Base-by-base conservation (phyloP, 2,329 filamentous ascomycete genomes). In the Ophiostoma sp. region DNA sequence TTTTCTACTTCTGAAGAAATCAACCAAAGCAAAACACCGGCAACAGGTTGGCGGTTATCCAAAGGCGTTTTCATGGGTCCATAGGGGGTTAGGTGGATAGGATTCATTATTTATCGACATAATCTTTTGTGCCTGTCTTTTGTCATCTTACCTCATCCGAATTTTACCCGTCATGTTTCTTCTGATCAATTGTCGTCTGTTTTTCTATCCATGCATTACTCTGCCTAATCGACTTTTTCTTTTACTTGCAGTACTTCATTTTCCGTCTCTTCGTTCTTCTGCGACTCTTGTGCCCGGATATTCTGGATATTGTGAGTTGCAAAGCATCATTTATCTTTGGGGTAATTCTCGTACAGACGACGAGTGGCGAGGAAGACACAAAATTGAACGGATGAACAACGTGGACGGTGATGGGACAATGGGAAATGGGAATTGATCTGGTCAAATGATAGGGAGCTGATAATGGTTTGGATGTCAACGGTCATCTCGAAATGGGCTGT, bases 41-140 rank as follows among this genome's bases (percentile, higher is more conserved):
- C 61, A 39, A 4, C 36, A 12, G 61, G 36, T 45, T 66, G 61
- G 61, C 36, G 36, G 61, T 45, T 19, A 19, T 48, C 61, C 12
- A 42, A 28, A 45, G 61, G 61, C 61, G 61, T 66, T 66, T 66
- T 66, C 36, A 28, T 28, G 36, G 61, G 36, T 64, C 22, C 15
- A 48, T 4, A 15, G 42, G 42, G 36, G 36, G 36, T 45, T 66
- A 36, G 61, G 61, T 25, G 36, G 61, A 12, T 28, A 45, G 61
- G 61, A 48, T 48, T 45, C n/a, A 66, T 66, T 22, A 28, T 42
- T 17, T 45, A 39, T 66, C 36, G 36, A 66, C 55, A 66, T 45
- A 28, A 66, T 66, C 15, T 42, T n/a, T 39, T 45, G 61, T 66
- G 61, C 19, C 28, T 39, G 22, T 45, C 36, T 25, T 66, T 17